Evolutionary conservation across 192 early-diverging fungal genomes (phyloP).

Genomic region (Linnemannia schmuckeri): DNA sequence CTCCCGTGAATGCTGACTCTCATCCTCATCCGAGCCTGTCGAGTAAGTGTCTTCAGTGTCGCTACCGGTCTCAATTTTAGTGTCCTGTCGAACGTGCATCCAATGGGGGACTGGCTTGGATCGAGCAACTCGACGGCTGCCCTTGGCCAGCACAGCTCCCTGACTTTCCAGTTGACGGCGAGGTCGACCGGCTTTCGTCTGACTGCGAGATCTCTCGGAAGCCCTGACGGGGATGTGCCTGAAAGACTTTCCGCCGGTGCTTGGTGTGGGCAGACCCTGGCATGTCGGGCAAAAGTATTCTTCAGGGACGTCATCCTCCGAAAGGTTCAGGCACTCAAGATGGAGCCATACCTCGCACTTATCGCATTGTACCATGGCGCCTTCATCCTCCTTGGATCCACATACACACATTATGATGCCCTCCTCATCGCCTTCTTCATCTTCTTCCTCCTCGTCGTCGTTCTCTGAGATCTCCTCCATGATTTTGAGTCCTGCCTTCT

Average conservation of each 20-base stretch:
- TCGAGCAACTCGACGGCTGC: neutral
- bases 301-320: slow-evolving; percentile 67
- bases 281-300: slow-evolving; percentile 78
- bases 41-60: slow-evolving; percentile 20
- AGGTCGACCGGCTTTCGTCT: slow-evolving; percentile 2
- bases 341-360: slow-evolving; percentile 80
- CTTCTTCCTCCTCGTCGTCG: slow-evolving; percentile 44
- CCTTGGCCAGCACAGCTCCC: neutral
- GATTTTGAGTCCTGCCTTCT: slow-evolving; percentile 11
- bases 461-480: slow-evolving; percentile 1
- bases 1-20: neutral
- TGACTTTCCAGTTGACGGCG: neutral
- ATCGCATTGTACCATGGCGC: slow-evolving; percentile 83
- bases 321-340: slow-evolving; percentile 73
- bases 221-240: slow-evolving; percentile 31
- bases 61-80: neutral
- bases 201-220: neutral
- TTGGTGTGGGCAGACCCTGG: slow-evolving; percentile 32
- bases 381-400: slow-evolving; percentile 59
- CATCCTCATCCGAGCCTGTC: slow-evolving; percentile 9
- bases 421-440: slow-evolving; percentile 53
- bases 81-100: neutral
- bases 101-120: neutral
- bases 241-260: slow-evolving; percentile 45
- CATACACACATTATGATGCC: slow-evolving; percentile 66